Evolutionary conservation across 1,139 yeast genomes (phyloP).

Genomic region (Taphrina populina): DNA sequence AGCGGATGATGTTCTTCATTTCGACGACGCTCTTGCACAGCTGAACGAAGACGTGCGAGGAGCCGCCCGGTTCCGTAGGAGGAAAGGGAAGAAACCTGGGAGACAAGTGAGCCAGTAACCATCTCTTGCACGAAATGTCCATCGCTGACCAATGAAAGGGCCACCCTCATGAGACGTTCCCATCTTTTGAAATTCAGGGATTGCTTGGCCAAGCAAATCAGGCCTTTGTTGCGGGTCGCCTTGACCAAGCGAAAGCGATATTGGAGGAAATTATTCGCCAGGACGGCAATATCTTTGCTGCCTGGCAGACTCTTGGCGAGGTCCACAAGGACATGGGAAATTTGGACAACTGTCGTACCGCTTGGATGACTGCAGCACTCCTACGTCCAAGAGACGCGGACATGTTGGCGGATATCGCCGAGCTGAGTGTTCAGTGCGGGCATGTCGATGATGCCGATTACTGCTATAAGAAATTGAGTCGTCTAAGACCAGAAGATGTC

Average conservation of each 20-base stretch:
- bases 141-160: no score
- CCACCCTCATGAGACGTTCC: conserved; percentile 36
- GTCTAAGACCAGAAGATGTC: conserved; percentile 57
- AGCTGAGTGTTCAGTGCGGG: conserved; percentile 67
- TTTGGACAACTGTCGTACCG: conserved; percentile 68
- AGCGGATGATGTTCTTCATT: neutral
- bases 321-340: conserved; percentile 71
- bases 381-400: conserved; percentile 72
- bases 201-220: conserved; percentile 73
- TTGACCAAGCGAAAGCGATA: conserved; percentile 62
- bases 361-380: conserved; percentile 83
- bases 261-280: conserved; percentile 72
- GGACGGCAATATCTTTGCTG: conserved; percentile 76
- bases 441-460: conserved; percentile 76
- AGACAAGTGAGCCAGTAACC: neutral
- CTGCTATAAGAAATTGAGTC: conserved; percentile 73
- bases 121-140: no score
- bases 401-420: conserved; percentile 84
- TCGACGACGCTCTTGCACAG: neutral
- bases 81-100: conserved; percentile 4
- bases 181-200: conserved; percentile 69
- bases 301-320: conserved; percentile 82
- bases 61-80: conserved; percentile 11
- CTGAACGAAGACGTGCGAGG: conserved; percentile 20
- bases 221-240: conserved; percentile 67